Evolutionary conservation across 805 yeast genomes (phyloP), one percentile per base, ranked within the genome.

Genomic region (Cyberlindnera meyerae): DNA sequence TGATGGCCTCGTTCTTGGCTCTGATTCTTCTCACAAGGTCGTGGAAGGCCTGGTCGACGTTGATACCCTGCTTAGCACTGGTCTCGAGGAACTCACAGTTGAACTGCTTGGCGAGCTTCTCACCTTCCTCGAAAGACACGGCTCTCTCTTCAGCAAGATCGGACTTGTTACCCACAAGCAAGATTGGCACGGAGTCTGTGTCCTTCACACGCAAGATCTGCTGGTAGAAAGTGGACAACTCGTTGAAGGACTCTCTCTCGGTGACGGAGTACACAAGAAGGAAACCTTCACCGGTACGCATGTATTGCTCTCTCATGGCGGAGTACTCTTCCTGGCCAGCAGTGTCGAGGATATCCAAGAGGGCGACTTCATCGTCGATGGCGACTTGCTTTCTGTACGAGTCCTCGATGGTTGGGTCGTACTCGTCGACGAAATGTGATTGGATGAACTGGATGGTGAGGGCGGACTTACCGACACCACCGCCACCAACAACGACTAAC

Each of bases 381-480:
- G 75, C 78, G 54, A 93, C 83, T 53, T 84, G 90, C 57, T 93
- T 93, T 49, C 96, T 74, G 61, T 83, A 84, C 1, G 89, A 80
- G 55, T 83, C 93, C 63, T 93, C 98, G 55, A 93, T 93, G 9
- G 98, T 93, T 8, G 98, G 98, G 63, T 93, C 98, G 55, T 93
- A 93, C 60, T 93, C 98, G 60, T 89, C 96, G 22, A 90, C 95
- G 57, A 93, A 93, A 54, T 89, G 96, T 24, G 88, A 77, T 61
- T 90, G 97, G 37, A 93, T 88, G 55, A 93, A 73, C 62, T 93
- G 95, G 47, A 93, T 93, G 18, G 98, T 93, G 45, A 93, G 68
- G 6, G 98, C 97, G 17, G 95, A 82, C 62, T 93, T 93, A 65
- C 98, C 98, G 38, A 93, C 98, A 64, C 96, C 97, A 57, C 97